Evolutionary conservation across 371 early-diverging fungal species (phyloP).

Genomic region (Rhizopus microsporus): DNA sequence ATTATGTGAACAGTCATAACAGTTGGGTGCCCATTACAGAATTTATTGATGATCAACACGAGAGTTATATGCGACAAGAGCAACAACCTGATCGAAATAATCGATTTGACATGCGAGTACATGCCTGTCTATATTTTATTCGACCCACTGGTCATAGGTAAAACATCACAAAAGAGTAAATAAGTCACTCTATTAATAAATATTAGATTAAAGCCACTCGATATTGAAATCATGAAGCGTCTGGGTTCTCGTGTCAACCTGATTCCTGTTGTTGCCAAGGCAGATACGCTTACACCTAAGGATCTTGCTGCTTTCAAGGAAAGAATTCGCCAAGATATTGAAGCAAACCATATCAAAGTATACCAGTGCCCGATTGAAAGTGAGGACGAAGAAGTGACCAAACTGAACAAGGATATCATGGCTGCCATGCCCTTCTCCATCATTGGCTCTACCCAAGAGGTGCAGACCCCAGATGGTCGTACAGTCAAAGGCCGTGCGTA

Average conservation of each 20-base stretch:
- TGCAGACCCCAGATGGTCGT: conserved; percentile 66
- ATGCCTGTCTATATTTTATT: conserved; percentile 93
- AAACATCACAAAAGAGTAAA: not conserved
- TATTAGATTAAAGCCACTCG: conserved; percentile 79
- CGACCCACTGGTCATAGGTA: conserved; percentile 83
- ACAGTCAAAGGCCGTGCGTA: conserved; percentile 84
- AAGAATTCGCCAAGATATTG: conserved; percentile 54
- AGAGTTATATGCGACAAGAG: conserved; percentile 78
- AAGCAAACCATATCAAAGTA: conserved; percentile 69
- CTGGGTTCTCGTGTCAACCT: conserved; percentile 81
- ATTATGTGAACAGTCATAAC: conserved; percentile 71
- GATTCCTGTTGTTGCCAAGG: conserved; percentile 76
- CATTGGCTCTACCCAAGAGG: conserved; percentile 85
- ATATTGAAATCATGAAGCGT: conserved; percentile 86
- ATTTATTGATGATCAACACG: conserved; percentile 93
- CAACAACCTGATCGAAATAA: conserved; percentile 51
- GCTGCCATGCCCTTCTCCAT: conserved; percentile 91
- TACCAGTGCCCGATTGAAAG: conserved; percentile 75
- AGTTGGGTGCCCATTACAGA: conserved; percentile 70
- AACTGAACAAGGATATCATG: conserved; percentile 76
- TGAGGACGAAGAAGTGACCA: conserved; percentile 76
- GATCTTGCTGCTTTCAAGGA: conserved; percentile 79
- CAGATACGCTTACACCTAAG: conserved; percentile 66
- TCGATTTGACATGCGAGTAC: conserved; percentile 68
- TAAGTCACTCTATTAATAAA: not conserved